Evolutionary conservation across 371 early-diverging fungal species (phyloP).

Genomic region (Sporodiniella umbellata): DNA sequence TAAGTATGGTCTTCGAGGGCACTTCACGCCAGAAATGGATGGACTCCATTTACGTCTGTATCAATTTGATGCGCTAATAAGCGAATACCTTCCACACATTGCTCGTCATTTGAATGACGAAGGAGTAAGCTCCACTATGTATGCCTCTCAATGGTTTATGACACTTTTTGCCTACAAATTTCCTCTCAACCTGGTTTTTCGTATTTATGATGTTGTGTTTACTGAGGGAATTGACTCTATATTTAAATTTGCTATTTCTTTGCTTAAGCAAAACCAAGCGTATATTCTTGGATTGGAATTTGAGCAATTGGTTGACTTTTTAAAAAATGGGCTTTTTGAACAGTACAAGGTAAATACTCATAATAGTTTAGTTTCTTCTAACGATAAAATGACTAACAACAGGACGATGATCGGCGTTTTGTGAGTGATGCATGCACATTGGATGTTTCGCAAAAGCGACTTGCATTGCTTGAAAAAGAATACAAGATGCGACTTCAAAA

Average conservation of each 20-base stretch:
- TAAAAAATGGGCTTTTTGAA: slow-evolving; percentile 79
- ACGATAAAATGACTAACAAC: too few relatives aligned
- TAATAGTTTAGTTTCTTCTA: too few relatives aligned
- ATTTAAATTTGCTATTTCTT: slow-evolving; percentile 80
- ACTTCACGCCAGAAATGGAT: slow-evolving; percentile 81
- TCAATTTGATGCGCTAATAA: slow-evolving; percentile 83
- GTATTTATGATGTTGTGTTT: slow-evolving; percentile 87
- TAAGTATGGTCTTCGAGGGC: slow-evolving; percentile 78
- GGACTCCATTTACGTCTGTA: slow-evolving; percentile 76
- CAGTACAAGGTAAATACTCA: slow-evolving; percentile 48
- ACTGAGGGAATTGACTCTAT: slow-evolving; percentile 83
- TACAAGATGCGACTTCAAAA: slow-evolving; percentile 33
- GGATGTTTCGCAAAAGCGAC: slow-evolving; percentile 57
- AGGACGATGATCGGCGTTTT: slow-evolving; percentile 59
- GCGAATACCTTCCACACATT: slow-evolving; percentile 67
- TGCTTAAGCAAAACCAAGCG: slow-evolving; percentile 76
- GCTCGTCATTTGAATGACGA: slow-evolving; percentile 70
- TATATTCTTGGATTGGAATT: slow-evolving; percentile 76
- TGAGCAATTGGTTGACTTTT: slow-evolving; percentile 78
- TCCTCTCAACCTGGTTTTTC: slow-evolving; percentile 75
- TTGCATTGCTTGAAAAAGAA: slow-evolving; percentile 64
- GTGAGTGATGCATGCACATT: slow-evolving; percentile 77
- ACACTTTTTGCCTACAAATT: slow-evolving; percentile 81
- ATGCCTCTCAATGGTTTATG: slow-evolving; percentile 82
- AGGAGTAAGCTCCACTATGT: slow-evolving; percentile 76